Percentiles rank a stretch among this genome's conserved stretches.
Conservation (phyloP, 768 basidiomycete species). For the Cyclocybe aegerita region DNA sequence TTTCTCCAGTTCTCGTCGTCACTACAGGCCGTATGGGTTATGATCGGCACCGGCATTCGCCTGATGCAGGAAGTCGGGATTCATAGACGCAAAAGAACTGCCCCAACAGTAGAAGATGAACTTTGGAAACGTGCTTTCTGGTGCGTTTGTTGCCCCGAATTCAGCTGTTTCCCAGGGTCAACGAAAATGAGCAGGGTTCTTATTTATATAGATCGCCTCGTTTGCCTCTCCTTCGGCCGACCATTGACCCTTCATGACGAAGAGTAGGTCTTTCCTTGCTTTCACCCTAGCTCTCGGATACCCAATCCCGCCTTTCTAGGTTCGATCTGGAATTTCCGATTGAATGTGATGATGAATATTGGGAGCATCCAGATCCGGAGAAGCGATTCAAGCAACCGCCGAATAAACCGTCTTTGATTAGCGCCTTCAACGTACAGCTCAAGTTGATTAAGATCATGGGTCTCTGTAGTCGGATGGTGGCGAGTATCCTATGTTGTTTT, state of each 20-base stretch:
- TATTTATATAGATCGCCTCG: slow-evolving; percentile 40
- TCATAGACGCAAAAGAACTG: slow-evolving; percentile 36
- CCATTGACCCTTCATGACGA: slow-evolving; percentile 71
- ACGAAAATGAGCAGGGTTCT: slow-evolving; percentile 39
- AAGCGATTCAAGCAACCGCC: slow-evolving; percentile 63
- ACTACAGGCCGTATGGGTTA: slow-evolving; percentile 56
- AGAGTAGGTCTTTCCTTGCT: slow-evolving; percentile 45
- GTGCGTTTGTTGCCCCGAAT: slow-evolving; percentile 22
- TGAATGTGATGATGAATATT: slow-evolving; percentile 64
- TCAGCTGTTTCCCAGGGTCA: background rate
- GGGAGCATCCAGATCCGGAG: slow-evolving; percentile 51
- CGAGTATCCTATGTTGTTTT: no score
- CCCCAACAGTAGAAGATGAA: slow-evolving; percentile 53
- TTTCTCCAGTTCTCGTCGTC: slow-evolving; percentile 49
- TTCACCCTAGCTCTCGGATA: background rate
- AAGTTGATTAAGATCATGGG: slow-evolving; percentile 53
- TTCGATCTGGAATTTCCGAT: slow-evolving; percentile 65
- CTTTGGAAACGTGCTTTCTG: slow-evolving; percentile 67
- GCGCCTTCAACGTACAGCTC: slow-evolving; percentile 48
- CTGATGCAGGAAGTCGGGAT: slow-evolving; percentile 70
- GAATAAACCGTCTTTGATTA: slow-evolving; percentile 46
- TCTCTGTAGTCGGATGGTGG: no score
- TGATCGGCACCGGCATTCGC: slow-evolving; percentile 62
- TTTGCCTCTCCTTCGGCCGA: slow-evolving; percentile 52
- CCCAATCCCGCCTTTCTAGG: slow-evolving; percentile 29